A percentile compares a stretch with the other conserved stretches of the same genome.
Conservation (phyloP, 495 filamentous ascomycete genomes). For the Articulospora tetracladia region DNA sequence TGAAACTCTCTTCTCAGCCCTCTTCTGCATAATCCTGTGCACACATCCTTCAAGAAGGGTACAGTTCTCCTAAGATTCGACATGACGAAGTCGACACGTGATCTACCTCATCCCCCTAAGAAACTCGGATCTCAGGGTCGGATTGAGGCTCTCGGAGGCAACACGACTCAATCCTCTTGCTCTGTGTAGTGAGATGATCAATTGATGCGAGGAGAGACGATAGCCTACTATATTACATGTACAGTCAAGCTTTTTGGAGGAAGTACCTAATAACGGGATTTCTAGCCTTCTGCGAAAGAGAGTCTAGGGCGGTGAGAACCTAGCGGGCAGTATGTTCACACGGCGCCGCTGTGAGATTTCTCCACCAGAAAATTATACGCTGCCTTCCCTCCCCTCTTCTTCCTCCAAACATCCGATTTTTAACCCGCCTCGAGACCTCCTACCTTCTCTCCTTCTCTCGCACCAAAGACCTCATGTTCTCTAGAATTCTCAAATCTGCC, state of each 20-base stretch:
- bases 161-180: no score
- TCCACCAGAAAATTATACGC: slow-evolving; percentile 1
- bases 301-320: neutral
- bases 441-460: neutral
- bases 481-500: slow-evolving; percentile 15
- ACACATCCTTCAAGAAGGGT: neutral
- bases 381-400: neutral
- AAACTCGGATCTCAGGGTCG: no score
- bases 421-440: neutral
- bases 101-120: no score
- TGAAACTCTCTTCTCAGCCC: neutral
- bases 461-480: slow-evolving; percentile 11
- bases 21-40: neutral
- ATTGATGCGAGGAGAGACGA: no score
- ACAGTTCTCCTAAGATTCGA: neutral
- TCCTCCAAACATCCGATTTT: neutral
- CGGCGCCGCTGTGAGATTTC: neutral
- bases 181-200: no score
- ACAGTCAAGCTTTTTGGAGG: neutral
- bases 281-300: neutral
- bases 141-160: no score
- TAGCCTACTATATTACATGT: no score
- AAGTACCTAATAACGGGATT: no score
- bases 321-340: neutral
- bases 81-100: neutral